Conservation (phyloP, 495 filamentous ascomycete species). For the Mycothermus thermophilus region DNA sequence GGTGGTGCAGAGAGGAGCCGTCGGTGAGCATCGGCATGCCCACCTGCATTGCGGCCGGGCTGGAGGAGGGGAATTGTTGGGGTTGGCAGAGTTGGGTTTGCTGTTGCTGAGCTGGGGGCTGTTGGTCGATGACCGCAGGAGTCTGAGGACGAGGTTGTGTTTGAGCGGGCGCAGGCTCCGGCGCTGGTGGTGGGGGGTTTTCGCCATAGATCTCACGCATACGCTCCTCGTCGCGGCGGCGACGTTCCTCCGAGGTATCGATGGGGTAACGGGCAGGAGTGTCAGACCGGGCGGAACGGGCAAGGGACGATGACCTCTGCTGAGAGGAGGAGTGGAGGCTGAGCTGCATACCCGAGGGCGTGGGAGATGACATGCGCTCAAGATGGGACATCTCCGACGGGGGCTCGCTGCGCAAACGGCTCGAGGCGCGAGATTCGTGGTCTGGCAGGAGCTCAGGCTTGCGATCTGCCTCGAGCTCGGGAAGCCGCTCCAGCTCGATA, state of each 20-base stretch:
- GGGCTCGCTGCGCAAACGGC: no score
- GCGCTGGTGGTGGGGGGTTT: slow-evolving; percentile 12
- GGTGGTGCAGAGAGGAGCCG: not conserved
- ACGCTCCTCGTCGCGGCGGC: slow-evolving; percentile 34
- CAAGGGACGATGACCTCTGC: slow-evolving; percentile 3
- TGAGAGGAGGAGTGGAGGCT: slow-evolving; percentile 6
- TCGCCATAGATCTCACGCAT: slow-evolving; percentile 42
- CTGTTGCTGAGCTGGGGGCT: no score
- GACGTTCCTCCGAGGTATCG: slow-evolving; percentile 19
- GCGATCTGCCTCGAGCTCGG: slow-evolving; percentile 16
- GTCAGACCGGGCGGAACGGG: slow-evolving; percentile 1
- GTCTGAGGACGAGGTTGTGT: slow-evolving; percentile 1
- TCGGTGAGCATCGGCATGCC: slow-evolving; percentile 1
- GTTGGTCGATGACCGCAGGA: no score
- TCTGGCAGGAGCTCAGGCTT: not conserved
- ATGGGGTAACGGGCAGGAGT: slow-evolving; percentile 10
- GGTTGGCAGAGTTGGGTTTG: not conserved
- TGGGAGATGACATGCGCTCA: slow-evolving; percentile 6
- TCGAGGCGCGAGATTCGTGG: slow-evolving; percentile 8
- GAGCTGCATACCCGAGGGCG: slow-evolving; percentile 5
- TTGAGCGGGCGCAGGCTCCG: not conserved
- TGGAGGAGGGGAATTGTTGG: not conserved
- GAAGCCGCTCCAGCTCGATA: slow-evolving; percentile 7
- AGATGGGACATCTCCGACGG: slow-evolving; percentile 1
- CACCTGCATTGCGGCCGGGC: not conserved